Base-by-base conservation (phyloP, 225 moss, liverwort and hornwort species). In the Bryoerythrophyllum caledonicum region DNA sequence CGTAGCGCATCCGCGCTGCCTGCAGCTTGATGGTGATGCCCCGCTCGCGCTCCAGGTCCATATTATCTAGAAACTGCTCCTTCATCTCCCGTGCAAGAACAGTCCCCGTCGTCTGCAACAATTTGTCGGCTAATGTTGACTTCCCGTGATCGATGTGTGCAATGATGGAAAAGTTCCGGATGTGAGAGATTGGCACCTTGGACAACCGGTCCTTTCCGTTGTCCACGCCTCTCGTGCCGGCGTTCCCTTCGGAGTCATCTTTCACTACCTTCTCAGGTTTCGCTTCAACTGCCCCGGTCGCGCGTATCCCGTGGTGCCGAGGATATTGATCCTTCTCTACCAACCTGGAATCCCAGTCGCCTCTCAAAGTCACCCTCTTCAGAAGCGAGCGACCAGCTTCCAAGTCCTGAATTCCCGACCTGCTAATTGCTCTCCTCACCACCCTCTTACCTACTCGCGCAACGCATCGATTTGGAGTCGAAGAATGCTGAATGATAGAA, bases 1-100 rank as follows among this genome's bases (percentile, higher is more conserved):
- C 89, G 52, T 82, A 94, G 61, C 96, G 92, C 96, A 96, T 96
- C 65, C 96, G 88, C 58, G 96, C 94, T 78, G 96, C 96, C 87
- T 96, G 96, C n/a, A 96, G 92, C 91, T 96, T 96, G 71, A 96
- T 96, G 60, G 96, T 96, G 81, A 96, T 96, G 63, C 96, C 96
- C 61, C 96, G 81, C 85, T 96, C 96, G 78, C 94, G 88, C 76
- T 96, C 96, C 72, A 96, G 87, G 76, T 96, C 96, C 96, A 96
- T 96, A 75, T 94, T 96, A 75, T 96, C 96, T 5, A 96, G 86
- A 72, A 96, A 96, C 67, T 96, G 96, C 79, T 94, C 90, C 83
- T 96, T 96, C 96, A 96, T 96, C 34, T 96, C 96, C 58, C 96
- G 86, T 49, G 89, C 96, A 74, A 88, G 88, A 16, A 96, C 96